These are phyloP conservation scores for Claviceps sp. DNA, from an alignment of 2,329 filamentous ascomycete genomes.

Conservation along the genomic window DNA sequence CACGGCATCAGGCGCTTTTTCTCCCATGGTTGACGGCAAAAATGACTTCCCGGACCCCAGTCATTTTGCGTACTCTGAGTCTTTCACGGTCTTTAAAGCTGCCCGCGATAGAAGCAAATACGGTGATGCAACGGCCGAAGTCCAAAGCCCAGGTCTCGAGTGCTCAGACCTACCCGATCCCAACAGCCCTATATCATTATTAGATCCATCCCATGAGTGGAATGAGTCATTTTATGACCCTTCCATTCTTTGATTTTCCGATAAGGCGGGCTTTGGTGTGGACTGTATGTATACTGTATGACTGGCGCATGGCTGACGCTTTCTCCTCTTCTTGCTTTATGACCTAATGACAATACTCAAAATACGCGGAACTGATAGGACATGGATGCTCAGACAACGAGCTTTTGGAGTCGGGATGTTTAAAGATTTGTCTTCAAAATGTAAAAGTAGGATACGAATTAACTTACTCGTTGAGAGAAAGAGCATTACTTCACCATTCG, in stretches of 20 bases:
- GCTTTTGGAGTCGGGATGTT: neutral
- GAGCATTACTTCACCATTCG: neutral
- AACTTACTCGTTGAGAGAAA: neutral
- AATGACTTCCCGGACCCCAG: slow-evolving; percentile 16
- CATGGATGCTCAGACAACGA: neutral
- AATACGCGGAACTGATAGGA: neutral
- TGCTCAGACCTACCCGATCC: slow-evolving; percentile 15
- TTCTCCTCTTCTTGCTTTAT: slow-evolving; percentile 11
- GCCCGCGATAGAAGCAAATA: slow-evolving; percentile 27
- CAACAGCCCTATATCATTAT: slow-evolving; percentile 13
- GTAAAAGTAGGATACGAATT: slow-evolving; percentile 2
- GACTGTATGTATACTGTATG: slow-evolving; percentile 1
- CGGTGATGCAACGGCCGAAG: slow-evolving; percentile 16
- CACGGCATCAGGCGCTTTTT: slow-evolving; percentile 2
- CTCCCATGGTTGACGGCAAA: slow-evolving; percentile 10
- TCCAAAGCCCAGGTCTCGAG: slow-evolving; percentile 17
- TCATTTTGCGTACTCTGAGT: slow-evolving; percentile 19
- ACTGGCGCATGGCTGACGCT: slow-evolving; percentile 3
- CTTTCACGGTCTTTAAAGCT: slow-evolving; percentile 27
- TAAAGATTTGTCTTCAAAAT: neutral
- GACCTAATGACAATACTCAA: slow-evolving; percentile 16
- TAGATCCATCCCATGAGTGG: slow-evolving; percentile 18
- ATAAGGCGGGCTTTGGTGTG: neutral
- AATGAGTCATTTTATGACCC: slow-evolving; percentile 17
- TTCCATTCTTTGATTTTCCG: slow-evolving; percentile 19